These are phyloP conservation scores for Hypsizygus marmoreus DNA, from an alignment of 768 basidiomycete genomes.

Conservation along the genomic window DNA sequence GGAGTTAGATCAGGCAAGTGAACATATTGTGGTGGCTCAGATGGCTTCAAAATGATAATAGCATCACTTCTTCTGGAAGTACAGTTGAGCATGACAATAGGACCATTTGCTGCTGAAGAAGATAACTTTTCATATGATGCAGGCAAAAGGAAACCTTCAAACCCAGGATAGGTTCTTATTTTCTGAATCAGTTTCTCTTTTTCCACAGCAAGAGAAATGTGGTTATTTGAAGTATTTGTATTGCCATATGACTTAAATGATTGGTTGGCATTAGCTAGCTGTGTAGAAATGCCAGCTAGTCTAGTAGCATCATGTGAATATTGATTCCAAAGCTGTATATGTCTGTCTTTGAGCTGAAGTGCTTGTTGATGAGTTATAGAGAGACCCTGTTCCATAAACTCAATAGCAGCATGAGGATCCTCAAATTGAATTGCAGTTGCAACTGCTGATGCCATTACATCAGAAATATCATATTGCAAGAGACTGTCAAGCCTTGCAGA, in stretches of 20 bases:
- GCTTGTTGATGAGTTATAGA: constrained; percentile 10
- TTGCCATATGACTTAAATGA: not conserved
- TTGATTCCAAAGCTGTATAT: not conserved
- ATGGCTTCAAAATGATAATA: constrained; percentile 8
- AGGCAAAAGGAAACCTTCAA: constrained; percentile 30
- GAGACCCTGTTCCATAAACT: constrained; percentile 10
- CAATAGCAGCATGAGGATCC: constrained; percentile 2
- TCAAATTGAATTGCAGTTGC: constrained; percentile 4
- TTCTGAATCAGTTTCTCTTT: constrained; percentile 19
- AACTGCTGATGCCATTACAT: constrained; percentile 1
- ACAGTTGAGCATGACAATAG: constrained; percentile 36
- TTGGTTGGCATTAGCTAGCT: not conserved
- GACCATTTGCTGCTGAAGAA: constrained; percentile 30
- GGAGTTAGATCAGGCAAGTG: not conserved
- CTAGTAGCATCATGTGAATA: not conserved
- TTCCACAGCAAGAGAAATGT: constrained; percentile 1
- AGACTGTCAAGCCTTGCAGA: constrained; percentile 7
- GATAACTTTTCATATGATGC: constrained; percentile 24
- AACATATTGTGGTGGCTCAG: not conserved
- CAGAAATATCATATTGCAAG: not conserved
- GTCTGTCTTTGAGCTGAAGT: constrained; percentile 2
- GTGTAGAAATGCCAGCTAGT: not conserved
- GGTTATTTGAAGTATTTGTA: not conserved
- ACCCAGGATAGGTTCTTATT: constrained; percentile 31
- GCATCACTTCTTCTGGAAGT: constrained; percentile 17